A percentile compares a stretch with the other conserved stretches of the same genome.
phyloP scores from a whole-genome alignment of 768 basidiomycete genomes.

The Arthromyces matolae region DNA sequence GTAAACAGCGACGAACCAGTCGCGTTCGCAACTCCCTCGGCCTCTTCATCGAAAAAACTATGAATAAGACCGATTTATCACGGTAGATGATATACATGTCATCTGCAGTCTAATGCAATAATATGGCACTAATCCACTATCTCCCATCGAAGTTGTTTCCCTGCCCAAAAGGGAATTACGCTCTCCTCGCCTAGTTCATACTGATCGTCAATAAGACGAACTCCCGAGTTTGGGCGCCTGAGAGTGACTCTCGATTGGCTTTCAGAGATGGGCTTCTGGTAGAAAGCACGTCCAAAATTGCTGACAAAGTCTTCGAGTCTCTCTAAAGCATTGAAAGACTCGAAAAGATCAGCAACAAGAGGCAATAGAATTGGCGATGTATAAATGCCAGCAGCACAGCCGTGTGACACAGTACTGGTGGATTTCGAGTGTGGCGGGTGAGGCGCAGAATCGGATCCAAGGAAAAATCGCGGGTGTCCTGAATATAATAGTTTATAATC shows the following conservation, averaged over 20 bases:
- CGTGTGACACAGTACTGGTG: constrained; percentile 59
- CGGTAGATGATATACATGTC: too few species aligned
- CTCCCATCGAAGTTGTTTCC: constrained; percentile 75
- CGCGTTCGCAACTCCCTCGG: too few species aligned
- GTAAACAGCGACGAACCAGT: too few species aligned
- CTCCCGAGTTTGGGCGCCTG: constrained; percentile 33
- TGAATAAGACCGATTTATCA: too few species aligned
- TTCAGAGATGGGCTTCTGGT: constrained; percentile 38
- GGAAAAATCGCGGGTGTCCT: constrained; percentile 94
- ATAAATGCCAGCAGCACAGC: constrained; percentile 95
- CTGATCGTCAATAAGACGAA: constrained; percentile 39
- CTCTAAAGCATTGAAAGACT: constrained; percentile 83
- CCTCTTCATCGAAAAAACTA: too few species aligned
- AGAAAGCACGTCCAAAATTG: constrained; percentile 76
- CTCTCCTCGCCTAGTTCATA: constrained; percentile 46
- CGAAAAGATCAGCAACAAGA: constrained; percentile 82
- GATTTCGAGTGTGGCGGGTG: constrained; percentile 73
- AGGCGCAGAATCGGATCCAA: constrained; percentile 96
- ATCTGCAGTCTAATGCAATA: not conserved
- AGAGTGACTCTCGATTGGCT: constrained; percentile 40
- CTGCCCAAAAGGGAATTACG: constrained; percentile 87
- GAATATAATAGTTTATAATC: constrained; percentile 2
- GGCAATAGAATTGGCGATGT: constrained; percentile 92
- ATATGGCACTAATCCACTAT: constrained; percentile 25
- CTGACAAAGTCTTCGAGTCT: constrained; percentile 80